Evolutionary conservation across 305 asterid genomes (phyloP).

Genomic region (Striga hermonthica): DNA sequence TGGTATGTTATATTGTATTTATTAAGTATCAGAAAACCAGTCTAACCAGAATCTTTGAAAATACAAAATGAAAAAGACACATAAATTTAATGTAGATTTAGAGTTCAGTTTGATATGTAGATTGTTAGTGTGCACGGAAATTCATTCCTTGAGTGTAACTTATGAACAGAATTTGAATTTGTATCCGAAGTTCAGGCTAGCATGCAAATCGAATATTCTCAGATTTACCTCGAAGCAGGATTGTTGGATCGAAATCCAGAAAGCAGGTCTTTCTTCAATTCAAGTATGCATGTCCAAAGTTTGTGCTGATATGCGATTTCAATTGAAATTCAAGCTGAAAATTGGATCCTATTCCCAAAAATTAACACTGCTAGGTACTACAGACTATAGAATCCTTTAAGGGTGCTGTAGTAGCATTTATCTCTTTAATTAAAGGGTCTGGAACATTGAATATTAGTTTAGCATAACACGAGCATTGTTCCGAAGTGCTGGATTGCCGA

Average conservation of each 20-base stretch:
- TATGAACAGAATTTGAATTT: too few relatives aligned
- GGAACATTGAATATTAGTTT: neutral
- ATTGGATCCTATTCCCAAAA: too few relatives aligned
- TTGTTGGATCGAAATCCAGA: neutral
- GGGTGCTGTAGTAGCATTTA: slow-evolving; percentile 14
- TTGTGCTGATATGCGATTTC: neutral
- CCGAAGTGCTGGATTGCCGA: neutral
- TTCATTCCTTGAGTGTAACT: neutral
- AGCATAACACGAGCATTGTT: slow-evolving; percentile 12
- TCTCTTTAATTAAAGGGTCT: neutral
- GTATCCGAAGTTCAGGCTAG: too few relatives aligned
- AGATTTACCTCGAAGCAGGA: neutral
- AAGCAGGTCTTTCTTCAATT: neutral
- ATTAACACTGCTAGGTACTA: too few relatives aligned
- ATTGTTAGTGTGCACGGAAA: neutral
- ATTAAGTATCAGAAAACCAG: too few relatives aligned
- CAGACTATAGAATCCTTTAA: neutral
- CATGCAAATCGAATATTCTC: too few relatives aligned
- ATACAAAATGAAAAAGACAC: too few relatives aligned
- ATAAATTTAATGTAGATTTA: neutral
- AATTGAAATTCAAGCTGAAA: neutral
- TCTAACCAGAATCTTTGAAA: too few relatives aligned
- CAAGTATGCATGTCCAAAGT: neutral
- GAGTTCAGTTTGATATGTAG: neutral
- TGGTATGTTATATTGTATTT: too few relatives aligned